These are phyloP conservation scores for Nakazawaea populi DNA, from an alignment of 805 yeast species.

Conservation along the genomic window DNA sequence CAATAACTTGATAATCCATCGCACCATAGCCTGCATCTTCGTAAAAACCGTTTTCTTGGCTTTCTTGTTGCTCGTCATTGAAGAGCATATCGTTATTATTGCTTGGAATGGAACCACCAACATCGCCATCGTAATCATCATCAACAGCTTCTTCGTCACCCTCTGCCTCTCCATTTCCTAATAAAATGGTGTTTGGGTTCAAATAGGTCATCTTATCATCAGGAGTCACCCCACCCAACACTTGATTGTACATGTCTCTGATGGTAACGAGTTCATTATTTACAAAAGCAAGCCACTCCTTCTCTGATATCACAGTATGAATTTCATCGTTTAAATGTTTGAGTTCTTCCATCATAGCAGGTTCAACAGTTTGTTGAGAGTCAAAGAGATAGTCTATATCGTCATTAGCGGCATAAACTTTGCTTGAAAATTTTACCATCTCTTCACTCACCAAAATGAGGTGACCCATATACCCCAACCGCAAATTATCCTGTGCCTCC, in stretches of 20 bases:
- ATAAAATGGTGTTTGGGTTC: constrained; percentile 27
- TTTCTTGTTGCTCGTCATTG: too few species aligned
- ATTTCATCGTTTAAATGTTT: constrained; percentile 2
- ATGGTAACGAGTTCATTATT: constrained; percentile 43
- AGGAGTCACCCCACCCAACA: constrained; percentile 42
- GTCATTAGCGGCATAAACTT: constrained; percentile 23
- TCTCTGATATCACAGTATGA: constrained; percentile 7
- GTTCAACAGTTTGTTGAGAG: not conserved
- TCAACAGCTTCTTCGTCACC: constrained; percentile 19
- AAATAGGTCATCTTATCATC: constrained; percentile 33
- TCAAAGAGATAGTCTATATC: constrained; percentile 15
- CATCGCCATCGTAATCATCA: constrained; percentile 16
- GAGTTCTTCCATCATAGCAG: not conserved
- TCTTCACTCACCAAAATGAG: constrained; percentile 52
- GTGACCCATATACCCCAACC: constrained; percentile 59
- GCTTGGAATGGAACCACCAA: constrained; percentile 14
- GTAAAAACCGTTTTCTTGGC: not conserved
- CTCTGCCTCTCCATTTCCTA: constrained; percentile 34
- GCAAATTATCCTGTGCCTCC: constrained; percentile 31
- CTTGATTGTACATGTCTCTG: constrained; percentile 51
- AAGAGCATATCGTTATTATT: too few species aligned
- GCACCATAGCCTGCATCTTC: constrained; percentile 14
- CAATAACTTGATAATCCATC: constrained; percentile 17
- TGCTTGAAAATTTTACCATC: constrained; percentile 43
- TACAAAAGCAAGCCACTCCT: constrained; percentile 44